Conservation (phyloP, 768 basidiomycete genomes). For the Amanita pseudoporphyria region DNA sequence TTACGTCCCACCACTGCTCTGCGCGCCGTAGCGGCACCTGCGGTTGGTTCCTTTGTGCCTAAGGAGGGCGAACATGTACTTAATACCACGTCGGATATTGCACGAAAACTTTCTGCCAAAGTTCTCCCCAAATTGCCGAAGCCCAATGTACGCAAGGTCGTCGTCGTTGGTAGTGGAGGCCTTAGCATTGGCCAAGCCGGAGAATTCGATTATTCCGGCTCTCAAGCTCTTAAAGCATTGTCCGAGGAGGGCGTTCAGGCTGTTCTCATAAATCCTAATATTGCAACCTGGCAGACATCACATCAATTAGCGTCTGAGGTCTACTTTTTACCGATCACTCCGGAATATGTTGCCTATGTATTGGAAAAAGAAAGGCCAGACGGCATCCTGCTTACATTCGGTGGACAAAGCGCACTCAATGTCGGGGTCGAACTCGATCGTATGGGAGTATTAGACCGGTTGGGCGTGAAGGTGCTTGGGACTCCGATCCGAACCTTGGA, state of each 20-base stretch:
- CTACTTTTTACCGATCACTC: slow-evolving; percentile 93
- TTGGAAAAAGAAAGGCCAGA: slow-evolving; percentile 98
- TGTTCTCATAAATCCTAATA: slow-evolving; percentile 97
- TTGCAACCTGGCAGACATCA: slow-evolving; percentile 98
- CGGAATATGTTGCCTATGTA: slow-evolving; percentile 98
- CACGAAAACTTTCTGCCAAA: slow-evolving; percentile 86
- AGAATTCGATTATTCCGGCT: slow-evolving; percentile 99
- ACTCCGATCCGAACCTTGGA: slow-evolving; percentile 93
- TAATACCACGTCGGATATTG: slow-evolving; percentile 91
- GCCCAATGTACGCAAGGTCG: slow-evolving; percentile 88
- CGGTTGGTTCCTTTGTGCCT: slow-evolving; percentile 58
- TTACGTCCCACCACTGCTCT: slow-evolving; percentile 41
- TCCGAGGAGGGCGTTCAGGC: slow-evolving; percentile 91
- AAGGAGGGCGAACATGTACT: slow-evolving; percentile 71
- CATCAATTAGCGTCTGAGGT: slow-evolving; percentile 95
- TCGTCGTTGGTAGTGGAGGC: slow-evolving; percentile 94
- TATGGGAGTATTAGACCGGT: slow-evolving; percentile 91
- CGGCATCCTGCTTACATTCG: slow-evolving; percentile 94
- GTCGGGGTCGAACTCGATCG: slow-evolving; percentile 94
- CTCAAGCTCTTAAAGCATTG: slow-evolving; percentile 96
- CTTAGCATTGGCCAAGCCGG: slow-evolving; percentile 97
- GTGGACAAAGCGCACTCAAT: slow-evolving; percentile 96
- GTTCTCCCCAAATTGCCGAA: slow-evolving; percentile 89
- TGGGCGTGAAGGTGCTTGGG: slow-evolving; percentile 90
- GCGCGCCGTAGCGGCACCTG: slow-evolving; percentile 64